These are phyloP conservation scores for Neocatenulostroma microsporum DNA, from an alignment of 2,329 filamentous ascomycete genomes.

Conservation along the genomic window DNA sequence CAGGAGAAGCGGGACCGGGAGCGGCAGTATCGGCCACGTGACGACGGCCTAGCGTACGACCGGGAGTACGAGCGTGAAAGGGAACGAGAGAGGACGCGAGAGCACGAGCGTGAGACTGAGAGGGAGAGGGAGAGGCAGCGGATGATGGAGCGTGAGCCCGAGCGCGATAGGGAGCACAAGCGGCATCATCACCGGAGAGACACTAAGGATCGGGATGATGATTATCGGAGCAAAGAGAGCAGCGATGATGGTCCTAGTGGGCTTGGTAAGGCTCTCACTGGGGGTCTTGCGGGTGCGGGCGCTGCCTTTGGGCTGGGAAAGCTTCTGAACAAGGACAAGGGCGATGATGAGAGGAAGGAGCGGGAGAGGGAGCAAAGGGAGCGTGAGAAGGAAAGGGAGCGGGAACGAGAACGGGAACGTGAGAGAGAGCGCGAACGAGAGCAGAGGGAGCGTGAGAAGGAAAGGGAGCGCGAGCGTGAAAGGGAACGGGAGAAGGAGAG, in stretches of 20 bases:
- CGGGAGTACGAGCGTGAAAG: slow-evolving; percentile 19
- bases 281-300: slow-evolving; percentile 26
- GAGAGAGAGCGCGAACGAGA: too few species aligned
- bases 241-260: slow-evolving; percentile 17
- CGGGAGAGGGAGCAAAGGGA: too few species aligned
- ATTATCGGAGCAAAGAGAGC: slow-evolving; percentile 20
- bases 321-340: slow-evolving; percentile 18
- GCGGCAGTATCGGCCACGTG: slow-evolving; percentile 24
- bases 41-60: slow-evolving; percentile 20
- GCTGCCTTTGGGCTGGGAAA: slow-evolving; percentile 24
- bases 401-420: slow-evolving; percentile 12
- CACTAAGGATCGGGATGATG: slow-evolving; percentile 16
- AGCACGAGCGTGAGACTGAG: slow-evolving; percentile 15
- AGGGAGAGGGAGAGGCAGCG: slow-evolving; percentile 10
- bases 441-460: too few species aligned
- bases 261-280: slow-evolving; percentile 23
- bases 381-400: too few species aligned
- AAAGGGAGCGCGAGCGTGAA: too few species aligned
- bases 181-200: slow-evolving; percentile 22
- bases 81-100: slow-evolving; percentile 27
- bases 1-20: slow-evolving; percentile 24
- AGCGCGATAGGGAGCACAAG: slow-evolving; percentile 16
- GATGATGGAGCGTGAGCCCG: slow-evolving; percentile 19
- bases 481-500: too few species aligned
- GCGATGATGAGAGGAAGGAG: slow-evolving; percentile 16